Conservation (phyloP, 177 flowering plant genomes). For the Tripterygium wilfordii region DNA sequence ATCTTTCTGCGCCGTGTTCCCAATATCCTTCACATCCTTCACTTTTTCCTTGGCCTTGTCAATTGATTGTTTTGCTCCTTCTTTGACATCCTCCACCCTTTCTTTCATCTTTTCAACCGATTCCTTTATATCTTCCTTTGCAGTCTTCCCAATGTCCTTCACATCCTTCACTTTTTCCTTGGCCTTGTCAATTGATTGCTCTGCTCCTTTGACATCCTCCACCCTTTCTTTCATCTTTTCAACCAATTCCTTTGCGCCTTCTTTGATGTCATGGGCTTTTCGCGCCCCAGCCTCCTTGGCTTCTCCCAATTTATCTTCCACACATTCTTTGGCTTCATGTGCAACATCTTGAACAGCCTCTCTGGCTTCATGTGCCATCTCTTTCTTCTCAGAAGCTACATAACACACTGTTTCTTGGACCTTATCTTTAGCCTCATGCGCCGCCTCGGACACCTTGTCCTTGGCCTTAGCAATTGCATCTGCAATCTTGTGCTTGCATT, state of each 20-base stretch:
- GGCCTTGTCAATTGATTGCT: not conserved
- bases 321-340: conserved; percentile 5
- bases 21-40: conserved; percentile 13
- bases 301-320: conserved; percentile 2
- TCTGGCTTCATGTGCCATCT: conserved; percentile 5
- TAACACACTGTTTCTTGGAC: too few species aligned
- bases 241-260: not conserved
- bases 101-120: not conserved
- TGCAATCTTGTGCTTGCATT: conserved; percentile 47
- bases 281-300: conserved; percentile 2
- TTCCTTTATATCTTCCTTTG: not conserved
- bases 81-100: not conserved
- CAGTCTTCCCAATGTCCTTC: conserved; percentile 3
- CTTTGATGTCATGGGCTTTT: conserved; percentile 5
- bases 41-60: conserved; percentile 1
- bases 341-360: conserved; percentile 16
- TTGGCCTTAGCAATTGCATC: conserved; percentile 28
- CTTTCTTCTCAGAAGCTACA: conserved; percentile 2
- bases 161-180: conserved; percentile 13
- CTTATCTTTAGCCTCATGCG: conserved; percentile 9
- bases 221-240: not conserved
- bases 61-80: not conserved
- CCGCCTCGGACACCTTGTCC: conserved; percentile 18
- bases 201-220: not conserved
- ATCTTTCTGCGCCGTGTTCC: conserved; percentile 12